A percentile compares a stretch with the other conserved stretches of the same genome.
These are phyloP conservation scores for Parathielavia hyrcaniae DNA, from an alignment of 495 filamentous ascomycete genomes.

Conservation along the genomic window DNA sequence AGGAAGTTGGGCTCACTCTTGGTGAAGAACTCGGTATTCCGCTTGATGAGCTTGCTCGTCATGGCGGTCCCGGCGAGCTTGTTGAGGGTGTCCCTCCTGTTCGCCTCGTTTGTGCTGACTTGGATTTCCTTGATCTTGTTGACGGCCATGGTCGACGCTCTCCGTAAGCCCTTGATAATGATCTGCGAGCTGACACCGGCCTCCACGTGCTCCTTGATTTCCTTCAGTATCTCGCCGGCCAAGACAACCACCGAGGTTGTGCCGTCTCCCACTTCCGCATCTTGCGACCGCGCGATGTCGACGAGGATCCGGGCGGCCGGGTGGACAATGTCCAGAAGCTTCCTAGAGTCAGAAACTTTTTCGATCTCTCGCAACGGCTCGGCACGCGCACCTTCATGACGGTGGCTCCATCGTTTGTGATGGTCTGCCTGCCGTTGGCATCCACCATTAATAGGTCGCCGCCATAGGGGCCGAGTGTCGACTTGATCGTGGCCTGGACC, in stretches of 20 bases:
- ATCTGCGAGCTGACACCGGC: constrained; percentile 95
- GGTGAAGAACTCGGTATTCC: constrained; percentile 94
- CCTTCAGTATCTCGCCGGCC: constrained; percentile 93
- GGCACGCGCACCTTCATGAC: constrained; percentile 80
- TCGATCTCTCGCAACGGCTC: neutral
- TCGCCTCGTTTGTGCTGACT: constrained; percentile 75
- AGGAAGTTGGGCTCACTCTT: constrained; percentile 58
- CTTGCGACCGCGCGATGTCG: constrained; percentile 97
- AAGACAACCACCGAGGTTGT: constrained; percentile 95
- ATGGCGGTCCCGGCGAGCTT: constrained; percentile 95
- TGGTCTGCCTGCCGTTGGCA: constrained; percentile 89
- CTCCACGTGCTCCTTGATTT: constrained; percentile 90
- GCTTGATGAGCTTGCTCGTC: constrained; percentile 98
- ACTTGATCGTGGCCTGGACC: constrained; percentile 93
- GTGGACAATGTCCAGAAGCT: constrained; percentile 98
- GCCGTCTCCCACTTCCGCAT: constrained; percentile 96
- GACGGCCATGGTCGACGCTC: constrained; percentile 84
- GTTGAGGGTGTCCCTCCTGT: constrained; percentile 80
- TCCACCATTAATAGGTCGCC: constrained; percentile 95
- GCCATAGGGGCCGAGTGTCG: constrained; percentile 94
- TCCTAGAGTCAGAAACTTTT: constrained; percentile 17
- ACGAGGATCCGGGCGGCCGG: constrained; percentile 96
- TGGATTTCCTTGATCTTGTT: constrained; percentile 99
- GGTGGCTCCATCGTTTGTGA: constrained; percentile 97
- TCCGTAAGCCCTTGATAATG: constrained; percentile 92